Conservation (phyloP, 1,284 basidiomycete genomes). For the Tranzscheliella williamsii region DNA sequence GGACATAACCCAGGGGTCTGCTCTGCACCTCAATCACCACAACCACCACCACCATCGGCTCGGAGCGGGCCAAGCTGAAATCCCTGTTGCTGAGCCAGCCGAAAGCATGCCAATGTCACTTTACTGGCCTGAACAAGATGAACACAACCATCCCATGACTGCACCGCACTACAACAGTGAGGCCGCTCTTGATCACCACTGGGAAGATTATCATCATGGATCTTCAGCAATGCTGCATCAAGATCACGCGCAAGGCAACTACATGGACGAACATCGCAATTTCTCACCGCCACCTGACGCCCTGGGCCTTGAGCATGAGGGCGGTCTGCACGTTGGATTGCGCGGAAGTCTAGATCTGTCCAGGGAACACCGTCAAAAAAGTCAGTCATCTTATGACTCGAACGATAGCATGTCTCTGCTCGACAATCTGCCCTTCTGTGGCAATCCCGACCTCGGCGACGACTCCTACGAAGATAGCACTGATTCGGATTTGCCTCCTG, state of each 20-base stretch:
- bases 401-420: constrained; percentile 16
- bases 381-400: not conserved
- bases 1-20: too few species aligned
- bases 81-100: too few species aligned
- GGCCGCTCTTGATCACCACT: too few species aligned
- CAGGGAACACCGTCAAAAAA: not conserved
- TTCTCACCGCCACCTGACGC: constrained; percentile 4
- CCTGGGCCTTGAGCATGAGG: constrained; percentile 19
- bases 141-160: not conserved
- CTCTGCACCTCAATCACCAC: not conserved
- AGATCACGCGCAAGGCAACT: too few species aligned
- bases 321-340: constrained; percentile 11
- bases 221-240: too few species aligned
- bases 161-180: too few species aligned
- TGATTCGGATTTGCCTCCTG: constrained; percentile 34
- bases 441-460: constrained; percentile 9
- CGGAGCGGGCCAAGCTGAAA: too few species aligned
- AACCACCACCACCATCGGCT: not conserved
- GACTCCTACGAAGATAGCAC: constrained; percentile 38
- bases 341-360: constrained; percentile 14
- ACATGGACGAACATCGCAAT: not conserved
- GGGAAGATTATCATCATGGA: too few species aligned
- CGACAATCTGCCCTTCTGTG: constrained; percentile 23
- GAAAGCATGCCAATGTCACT: not conserved
- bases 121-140: constrained; percentile 14